These are phyloP conservation scores for Globisporangium middletonii DNA, from an alignment of 352 stramenopile species.

Conservation along the genomic window DNA sequence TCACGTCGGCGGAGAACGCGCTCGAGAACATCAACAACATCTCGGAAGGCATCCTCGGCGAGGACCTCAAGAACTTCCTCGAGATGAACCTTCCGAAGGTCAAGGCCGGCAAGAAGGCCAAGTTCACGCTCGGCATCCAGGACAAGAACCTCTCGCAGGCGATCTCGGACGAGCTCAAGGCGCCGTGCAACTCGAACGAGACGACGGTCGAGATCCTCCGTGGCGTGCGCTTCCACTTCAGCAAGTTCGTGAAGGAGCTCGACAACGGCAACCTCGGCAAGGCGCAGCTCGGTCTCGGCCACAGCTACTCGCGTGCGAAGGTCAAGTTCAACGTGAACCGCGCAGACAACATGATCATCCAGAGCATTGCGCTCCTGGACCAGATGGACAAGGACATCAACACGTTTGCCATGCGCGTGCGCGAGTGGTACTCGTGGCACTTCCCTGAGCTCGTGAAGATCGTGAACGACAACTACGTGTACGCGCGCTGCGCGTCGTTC, in stretches of 20 bases:
- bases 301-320: slow-evolving; percentile 99
- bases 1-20: slow-evolving; percentile 98
- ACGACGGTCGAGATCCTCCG: slow-evolving; percentile 95
- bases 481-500: slow-evolving; percentile 94
- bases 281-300: slow-evolving; percentile 97
- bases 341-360: slow-evolving; percentile 99
- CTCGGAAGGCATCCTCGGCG: slow-evolving; percentile 90
- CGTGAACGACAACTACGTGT: slow-evolving; percentile 99
- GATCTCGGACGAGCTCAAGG: slow-evolving; percentile 92
- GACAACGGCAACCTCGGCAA: slow-evolving; percentile 95
- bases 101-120: slow-evolving; percentile 88
- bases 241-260: slow-evolving; percentile 98
- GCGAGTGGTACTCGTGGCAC: slow-evolving; percentile 99
- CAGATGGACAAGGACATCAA: slow-evolving; percentile 99
- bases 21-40: slow-evolving; percentile 99
- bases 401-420: slow-evolving; percentile 99
- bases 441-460: slow-evolving; percentile 99
- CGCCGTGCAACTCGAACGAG: slow-evolving; percentile 97
- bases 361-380: slow-evolving; percentile 98
- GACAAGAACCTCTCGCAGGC: slow-evolving; percentile 92
- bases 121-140: slow-evolving; percentile 89
- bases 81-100: slow-evolving; percentile 99
- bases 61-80: slow-evolving; percentile 97
- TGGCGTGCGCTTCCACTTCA: slow-evolving; percentile 96
- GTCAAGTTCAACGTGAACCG: slow-evolving; percentile 99